Evolutionary conservation across 441 rosid species (phyloP).

Genomic region (Macaranga tanarius): DNA sequence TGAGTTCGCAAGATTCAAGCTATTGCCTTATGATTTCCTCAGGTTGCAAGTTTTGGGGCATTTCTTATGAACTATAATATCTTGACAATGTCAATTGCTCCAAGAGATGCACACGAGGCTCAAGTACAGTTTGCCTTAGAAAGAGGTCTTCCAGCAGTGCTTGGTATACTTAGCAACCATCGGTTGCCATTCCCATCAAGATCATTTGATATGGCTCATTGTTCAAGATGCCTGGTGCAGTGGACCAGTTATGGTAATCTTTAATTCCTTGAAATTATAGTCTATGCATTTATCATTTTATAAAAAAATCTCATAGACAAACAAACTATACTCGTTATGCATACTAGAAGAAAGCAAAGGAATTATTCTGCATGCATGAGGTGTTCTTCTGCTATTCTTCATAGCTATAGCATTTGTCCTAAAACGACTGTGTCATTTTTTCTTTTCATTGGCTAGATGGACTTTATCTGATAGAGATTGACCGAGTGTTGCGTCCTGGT

Average conservation of each 20-base stretch:
- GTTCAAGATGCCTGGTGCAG: constrained; percentile 67
- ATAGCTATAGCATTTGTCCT: neutral
- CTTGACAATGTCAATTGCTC: constrained; percentile 67
- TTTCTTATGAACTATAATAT: constrained; percentile 44
- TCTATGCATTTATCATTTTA: neutral
- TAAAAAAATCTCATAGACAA: neutral
- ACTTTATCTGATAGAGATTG: constrained; percentile 64
- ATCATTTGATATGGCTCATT: constrained; percentile 69
- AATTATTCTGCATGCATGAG: neutral
- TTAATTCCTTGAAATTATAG: neutral
- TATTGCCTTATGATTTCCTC: constrained; percentile 6
- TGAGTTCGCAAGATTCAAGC: neutral
- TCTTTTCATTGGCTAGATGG: constrained; percentile 38
- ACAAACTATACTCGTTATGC: neutral
- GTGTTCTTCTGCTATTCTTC: neutral
- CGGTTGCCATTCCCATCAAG: constrained; percentile 61
- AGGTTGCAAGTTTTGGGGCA: constrained; percentile 81
- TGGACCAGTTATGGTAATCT: constrained; percentile 56
- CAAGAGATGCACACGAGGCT: constrained; percentile 70
- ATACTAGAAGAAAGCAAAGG: neutral
- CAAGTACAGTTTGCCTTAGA: constrained; percentile 72
- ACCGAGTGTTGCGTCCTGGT: constrained; percentile 60
- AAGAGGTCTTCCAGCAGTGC: constrained; percentile 69
- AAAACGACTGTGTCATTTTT: neutral
- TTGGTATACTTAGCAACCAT: constrained; percentile 55